Evolutionary conservation across 805 yeast genomes (phyloP), one percentile per base, ranked within the genome.

Genomic region (Cyberlindnera americana): DNA sequence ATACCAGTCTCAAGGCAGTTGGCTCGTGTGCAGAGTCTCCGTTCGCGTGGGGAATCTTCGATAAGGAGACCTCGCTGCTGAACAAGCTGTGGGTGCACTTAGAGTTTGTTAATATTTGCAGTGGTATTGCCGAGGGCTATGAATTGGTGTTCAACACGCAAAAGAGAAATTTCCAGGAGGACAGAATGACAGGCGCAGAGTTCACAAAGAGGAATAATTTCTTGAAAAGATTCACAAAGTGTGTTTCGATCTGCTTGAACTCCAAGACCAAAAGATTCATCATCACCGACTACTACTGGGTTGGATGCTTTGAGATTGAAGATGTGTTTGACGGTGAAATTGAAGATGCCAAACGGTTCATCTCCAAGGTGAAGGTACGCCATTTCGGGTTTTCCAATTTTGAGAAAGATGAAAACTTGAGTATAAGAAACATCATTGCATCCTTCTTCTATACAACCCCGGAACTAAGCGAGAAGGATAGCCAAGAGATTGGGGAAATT

Each of bases 81-180:
- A 52, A 53, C 29, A 47, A 45, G 27, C 21, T 54, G 5, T 31
- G 52, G 28, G 51, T 45, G 7, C 60, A 56, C 42, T 50, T 52
- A 19, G 60, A 56, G 26, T 23, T 53, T 7, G 49, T 49, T 4
- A 45, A 49, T 26, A 9, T 53, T 19, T 37, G 52, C 17, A 19
- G 46, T 6, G 59, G 55, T 1, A 37, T 56, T n/a, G 46, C 40
- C 11, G 60, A 56, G 42, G 60, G 60, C 10, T 56, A 56, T 41
- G 58, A 53, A 37, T 14, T 54, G 10, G 50, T 41, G n/a, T 51
- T 54, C 28, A 42, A 53, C 10, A 28, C 50, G 7, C 29, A 35
- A 14, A 50, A 48, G 42, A 48, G 42, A 22, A 47, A 40, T 17
- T 23, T 40, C 13, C 19, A 25, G 1, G 23, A 31, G 6, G 40